These are phyloP conservation scores for Suillus tomentosus DNA, from an alignment of 768 basidiomycete species.

Conservation along the genomic window DNA sequence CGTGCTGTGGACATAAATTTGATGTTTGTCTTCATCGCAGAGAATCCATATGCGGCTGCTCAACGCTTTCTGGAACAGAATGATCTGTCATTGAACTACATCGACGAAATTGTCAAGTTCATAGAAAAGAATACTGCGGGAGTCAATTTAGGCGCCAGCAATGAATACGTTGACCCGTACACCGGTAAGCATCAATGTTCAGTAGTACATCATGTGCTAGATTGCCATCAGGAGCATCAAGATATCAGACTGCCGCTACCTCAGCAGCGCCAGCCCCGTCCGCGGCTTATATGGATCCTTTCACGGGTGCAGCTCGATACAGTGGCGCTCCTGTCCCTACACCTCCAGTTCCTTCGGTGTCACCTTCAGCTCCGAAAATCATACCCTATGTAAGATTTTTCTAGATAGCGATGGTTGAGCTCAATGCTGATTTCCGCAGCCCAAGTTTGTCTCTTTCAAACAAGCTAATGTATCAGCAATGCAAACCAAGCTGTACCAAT, in stretches of 20 bases:
- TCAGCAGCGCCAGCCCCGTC: conserved; percentile 31
- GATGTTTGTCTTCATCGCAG: conserved; percentile 40
- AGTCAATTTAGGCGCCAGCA: conserved; percentile 63
- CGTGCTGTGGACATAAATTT: background rate
- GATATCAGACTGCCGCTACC: conserved; percentile 51
- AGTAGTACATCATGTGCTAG: background rate
- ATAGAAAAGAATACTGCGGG: conserved; percentile 91
- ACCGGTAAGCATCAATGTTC: conserved; percentile 57
- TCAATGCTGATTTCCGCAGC: conserved; percentile 38
- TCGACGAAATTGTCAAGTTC: conserved; percentile 90
- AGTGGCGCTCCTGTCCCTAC: conserved; percentile 41
- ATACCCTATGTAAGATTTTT: conserved; percentile 51
- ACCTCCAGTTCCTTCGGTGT: conserved; percentile 32
- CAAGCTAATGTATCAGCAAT: conserved; percentile 81
- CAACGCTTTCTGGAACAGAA: conserved; percentile 84
- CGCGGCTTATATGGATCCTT: conserved; percentile 62
- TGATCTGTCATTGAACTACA: conserved; percentile 78
- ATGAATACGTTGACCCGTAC: conserved; percentile 81
- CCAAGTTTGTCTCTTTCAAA: conserved; percentile 74
- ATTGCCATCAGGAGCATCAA: conserved; percentile 53
- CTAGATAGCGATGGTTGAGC: background rate
- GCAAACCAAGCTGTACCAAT: conserved; percentile 75
- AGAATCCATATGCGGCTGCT: conserved; percentile 89
- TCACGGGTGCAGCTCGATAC: conserved; percentile 72
- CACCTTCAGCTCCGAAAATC: conserved; percentile 39